Conservation (phyloP, 140 eudicot species). For the Cichorium intybus region DNA sequence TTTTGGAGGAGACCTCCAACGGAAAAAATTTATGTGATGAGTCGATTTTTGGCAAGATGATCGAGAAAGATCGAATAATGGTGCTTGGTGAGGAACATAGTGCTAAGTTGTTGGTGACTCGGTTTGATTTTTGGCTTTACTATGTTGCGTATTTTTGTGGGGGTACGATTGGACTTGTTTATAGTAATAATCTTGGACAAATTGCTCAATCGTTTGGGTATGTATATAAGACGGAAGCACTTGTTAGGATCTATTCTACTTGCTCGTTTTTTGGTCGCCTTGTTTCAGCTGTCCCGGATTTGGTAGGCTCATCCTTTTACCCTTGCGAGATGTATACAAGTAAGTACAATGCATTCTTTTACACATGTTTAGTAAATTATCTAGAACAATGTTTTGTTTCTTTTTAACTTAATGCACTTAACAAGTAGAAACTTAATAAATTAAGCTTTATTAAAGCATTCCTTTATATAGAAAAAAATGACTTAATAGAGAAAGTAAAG, state of each 20-base stretch:
- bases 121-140: conserved; percentile 69
- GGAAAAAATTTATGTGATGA: conserved; percentile 1
- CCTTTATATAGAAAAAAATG: too few relatives aligned
- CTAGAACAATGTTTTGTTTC: background rate
- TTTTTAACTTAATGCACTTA: too few relatives aligned
- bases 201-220: conserved; percentile 60
- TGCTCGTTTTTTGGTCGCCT: conserved; percentile 78
- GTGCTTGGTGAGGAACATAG: conserved; percentile 66
- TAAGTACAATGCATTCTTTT: background rate
- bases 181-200: conserved; percentile 68
- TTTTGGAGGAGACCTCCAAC: conserved; percentile 13
- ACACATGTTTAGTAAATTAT: background rate
- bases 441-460: too few relatives aligned
- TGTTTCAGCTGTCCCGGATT: conserved; percentile 57
- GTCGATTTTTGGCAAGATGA: conserved; percentile 12
- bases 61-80: conserved; percentile 34
- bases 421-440: too few relatives aligned
- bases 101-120: conserved; percentile 35
- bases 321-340: background rate
- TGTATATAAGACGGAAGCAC: conserved; percentile 25
- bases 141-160: conserved; percentile 59
- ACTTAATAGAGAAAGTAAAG: too few relatives aligned
- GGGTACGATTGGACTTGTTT: conserved; percentile 78
- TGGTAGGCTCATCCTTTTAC: conserved; percentile 24
- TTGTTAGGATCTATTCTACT: conserved; percentile 56